Base-by-base conservation (phyloP, 1,139 yeast species). In the Candida tropicalis region DNA sequence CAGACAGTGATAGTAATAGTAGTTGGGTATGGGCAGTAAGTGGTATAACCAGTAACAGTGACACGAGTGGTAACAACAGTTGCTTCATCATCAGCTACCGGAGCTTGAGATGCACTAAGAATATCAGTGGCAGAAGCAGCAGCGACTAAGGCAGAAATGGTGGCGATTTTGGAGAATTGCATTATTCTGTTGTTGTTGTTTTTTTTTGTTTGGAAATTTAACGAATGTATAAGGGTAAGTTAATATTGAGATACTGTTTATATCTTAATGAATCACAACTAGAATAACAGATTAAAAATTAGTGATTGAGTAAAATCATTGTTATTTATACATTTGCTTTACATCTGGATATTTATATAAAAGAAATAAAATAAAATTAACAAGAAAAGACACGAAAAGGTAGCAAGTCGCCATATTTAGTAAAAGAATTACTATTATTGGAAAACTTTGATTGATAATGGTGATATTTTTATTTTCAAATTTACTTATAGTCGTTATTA, bases 151-250 rank as follows among this genome's bases (percentile, higher is more conserved):
- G 63, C 63, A 46, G 70, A 65, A 51, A 68, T 60, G 51, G 63
- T 55, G 53, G 62, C 57, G 59, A 66, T 58, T 49, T 65, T 66
- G 54, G 70, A 59, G 65, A 67, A 68, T 62, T 68, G 71, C 75
- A 69, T 69, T 54, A 31, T 47, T 23, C 8, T n/a, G n/a, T n/a
- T n/a, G n/a, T n/a, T n/a, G n/a, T 13, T 29, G 17, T 29, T 29
- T 11, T 31, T 20, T 6, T 2, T 2, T 3, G 8, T 20, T 20
- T 20, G 17, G 24, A 28, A 12, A 17, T n/a, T 39, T 25, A 48
- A 43, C 44, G 52, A 47, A 38, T 35, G 53, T 43, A 47, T 43
- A 22, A 31, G 38, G 38, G 50, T 46, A 38, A 41, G 8, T 47
- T 33, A 16, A 26, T n/a, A 9, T 37, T 11, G 34, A 33, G 11